Evolutionary conservation across 331 rosid genomes (phyloP), one percentile per base, ranked within the genome.

Genomic region (Phaseolus coccineus): DNA sequence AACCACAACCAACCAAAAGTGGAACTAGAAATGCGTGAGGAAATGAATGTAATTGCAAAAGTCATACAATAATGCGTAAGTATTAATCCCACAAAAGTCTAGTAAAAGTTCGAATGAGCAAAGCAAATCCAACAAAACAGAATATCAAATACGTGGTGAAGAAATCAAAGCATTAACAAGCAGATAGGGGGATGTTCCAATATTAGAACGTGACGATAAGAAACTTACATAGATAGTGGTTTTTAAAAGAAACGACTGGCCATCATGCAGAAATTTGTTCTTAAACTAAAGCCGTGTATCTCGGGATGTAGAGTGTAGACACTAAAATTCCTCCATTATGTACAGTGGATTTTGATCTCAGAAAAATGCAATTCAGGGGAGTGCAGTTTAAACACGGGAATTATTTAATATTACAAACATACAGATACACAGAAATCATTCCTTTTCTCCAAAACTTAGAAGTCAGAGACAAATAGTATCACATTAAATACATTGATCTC

Each of bases 1-100:
- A 67, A 73, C 66, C 62, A 33, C 25, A 30, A 42, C 76, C 47
- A 42, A 19, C 59, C 73, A 78, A 28, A 44, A 40, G 56, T 30
- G 14, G 64, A 9, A 37, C 30, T 24, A 37, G 19, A 9, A 63
- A 71, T 71, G 31, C 57, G 33, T 40, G 55, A 50, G 10, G 48
- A 75, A 50, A 76, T 46, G 35, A 81, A 12, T 12, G 12, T 39
- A 64, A 37, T 22, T 8, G 14, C 8, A 13, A 64, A 82, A 46
- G 44, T n/a, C 48, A 50, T 40, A 19, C 14, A 40, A 40, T 28
- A 69, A 13, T 35, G 30, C 37, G 8, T 0, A 15, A 40, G 58
- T 35, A 39, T 27, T 13, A 40, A 59, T 44, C 30, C 44, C 53
- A 46, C 33, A 31, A 7, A 59, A 59, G 52, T 76, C 44, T 47